These are phyloP conservation scores for Jackrogersella minutella DNA, from an alignment of 495 filamentous ascomycete species.

Conservation along the genomic window DNA sequence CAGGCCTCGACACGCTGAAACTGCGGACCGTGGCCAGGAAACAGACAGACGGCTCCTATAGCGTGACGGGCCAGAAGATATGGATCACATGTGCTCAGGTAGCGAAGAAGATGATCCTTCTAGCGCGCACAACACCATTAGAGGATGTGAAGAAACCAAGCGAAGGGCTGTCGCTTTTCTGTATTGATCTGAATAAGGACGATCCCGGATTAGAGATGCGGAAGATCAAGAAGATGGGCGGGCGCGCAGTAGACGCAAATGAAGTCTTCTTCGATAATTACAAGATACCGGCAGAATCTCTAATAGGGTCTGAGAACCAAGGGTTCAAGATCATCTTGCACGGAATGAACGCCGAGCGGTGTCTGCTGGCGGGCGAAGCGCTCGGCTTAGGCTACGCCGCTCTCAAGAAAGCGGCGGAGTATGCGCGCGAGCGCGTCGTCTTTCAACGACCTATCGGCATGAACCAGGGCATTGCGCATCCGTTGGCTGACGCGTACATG, in stretches of 20 bases:
- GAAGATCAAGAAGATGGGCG: conserved; percentile 83
- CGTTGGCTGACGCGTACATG: conserved; percentile 78
- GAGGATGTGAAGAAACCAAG: conserved; percentile 70
- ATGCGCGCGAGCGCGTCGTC: conserved; percentile 72
- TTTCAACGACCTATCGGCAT: conserved; percentile 76
- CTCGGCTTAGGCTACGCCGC: conserved; percentile 80
- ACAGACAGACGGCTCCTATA: conserved; percentile 62
- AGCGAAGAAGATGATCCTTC: conserved; percentile 77
- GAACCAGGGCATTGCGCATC: conserved; percentile 80
- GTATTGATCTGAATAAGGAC: conserved; percentile 71
- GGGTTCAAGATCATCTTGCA: conserved; percentile 82
- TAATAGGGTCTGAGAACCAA: conserved; percentile 74
- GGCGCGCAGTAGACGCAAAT: conserved; percentile 80
- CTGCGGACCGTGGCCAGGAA: conserved; percentile 67
- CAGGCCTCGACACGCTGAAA: conserved; percentile 76
- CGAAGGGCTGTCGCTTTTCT: conserved; percentile 78
- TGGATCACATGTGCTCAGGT: conserved; percentile 86
- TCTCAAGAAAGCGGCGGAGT: conserved; percentile 67
- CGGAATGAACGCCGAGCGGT: conserved; percentile 86
- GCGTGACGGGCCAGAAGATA: conserved; percentile 78
- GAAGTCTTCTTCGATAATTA: conserved; percentile 86
- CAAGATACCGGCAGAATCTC: conserved; percentile 62
- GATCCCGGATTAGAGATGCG: conserved; percentile 68
- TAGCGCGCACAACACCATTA: conserved; percentile 75
- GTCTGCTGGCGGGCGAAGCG: conserved; percentile 78